Evolutionary conservation across 2,329 filamentous ascomycete genomes (phyloP), one percentile per base, ranked within the genome.

Genomic region (Cadophora malorum): DNA sequence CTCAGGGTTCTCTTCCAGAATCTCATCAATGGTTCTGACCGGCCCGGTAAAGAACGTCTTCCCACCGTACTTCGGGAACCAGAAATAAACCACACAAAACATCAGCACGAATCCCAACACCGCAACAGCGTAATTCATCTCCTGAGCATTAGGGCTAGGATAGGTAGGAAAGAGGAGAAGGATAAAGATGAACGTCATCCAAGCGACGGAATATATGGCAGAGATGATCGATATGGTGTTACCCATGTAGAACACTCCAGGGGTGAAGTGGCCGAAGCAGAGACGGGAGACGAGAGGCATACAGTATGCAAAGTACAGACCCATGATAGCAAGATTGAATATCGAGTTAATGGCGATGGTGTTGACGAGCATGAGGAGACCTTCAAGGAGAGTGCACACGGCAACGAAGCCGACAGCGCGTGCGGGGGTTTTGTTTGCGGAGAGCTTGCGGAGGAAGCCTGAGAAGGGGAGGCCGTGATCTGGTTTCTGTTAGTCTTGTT

Each of bases 261-360:
- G 76, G 7, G 67, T 74, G 67, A 78, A 78, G 62, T 76, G 53
- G 8, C 71, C 45, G 64, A 76, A 77, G 7, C 71, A 31, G 16
- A 78, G 69, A 21, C 76, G 74, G 0, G 75, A 70, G 19, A 78
- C 65, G 4, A 78, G 71, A 2, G 76, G 76, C 76, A 78, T 77
- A 58, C 75, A 77, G 66, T 78, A 78, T 8, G 76, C 76, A 55
- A 78, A 77, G 67, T 78, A 78, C 33, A 78, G 73, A 19, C 76
- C 76, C 75, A 77, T 78, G 52, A 78, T 78, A 3, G 76, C 75
- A 21, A 78, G 67, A 70, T 79, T 75, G 72, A 78, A 77, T 62
- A 77, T 73, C 21, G 75, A 75, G 72, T 79, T 72, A 58, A 78
- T 75, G 64, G 76, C 70, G 63, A 78, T 76, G 28, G 75, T 74